Evolutionary conservation across 202 grass and related monocot species (phyloP).

Genomic region (Musa balbisiana): DNA sequence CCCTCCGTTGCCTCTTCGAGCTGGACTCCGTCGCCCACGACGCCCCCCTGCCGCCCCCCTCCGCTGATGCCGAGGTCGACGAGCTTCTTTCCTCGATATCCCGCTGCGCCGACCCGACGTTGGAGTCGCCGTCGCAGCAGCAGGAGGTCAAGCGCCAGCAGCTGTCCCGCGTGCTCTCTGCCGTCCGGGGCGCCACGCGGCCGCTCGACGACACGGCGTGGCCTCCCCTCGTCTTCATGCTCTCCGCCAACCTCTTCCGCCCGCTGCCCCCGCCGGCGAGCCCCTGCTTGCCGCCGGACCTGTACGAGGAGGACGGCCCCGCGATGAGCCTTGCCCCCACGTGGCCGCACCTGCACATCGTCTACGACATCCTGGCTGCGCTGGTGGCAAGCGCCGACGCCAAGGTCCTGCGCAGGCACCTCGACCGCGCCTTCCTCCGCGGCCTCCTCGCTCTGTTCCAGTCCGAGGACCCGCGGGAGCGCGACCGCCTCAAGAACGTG

Average conservation of each 20-base stretch:
- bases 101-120: constrained; percentile 30
- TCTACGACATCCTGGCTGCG: constrained; percentile 55
- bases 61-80: constrained; percentile 36
- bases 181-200: constrained; percentile 14
- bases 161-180: constrained; percentile 43
- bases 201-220: constrained; percentile 36
- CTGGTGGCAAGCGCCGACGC: constrained; percentile 25
- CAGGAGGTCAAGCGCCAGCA: constrained; percentile 41
- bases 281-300: constrained; percentile 21
- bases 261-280: constrained; percentile 41
- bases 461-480: constrained; percentile 84
- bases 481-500: constrained; percentile 46
- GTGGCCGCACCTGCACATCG: constrained; percentile 58
- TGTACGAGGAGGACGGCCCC: constrained; percentile 34
- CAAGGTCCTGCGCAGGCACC: constrained; percentile 38
- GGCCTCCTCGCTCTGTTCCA: constrained; percentile 40
- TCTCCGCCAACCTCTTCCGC: constrained; percentile 61
- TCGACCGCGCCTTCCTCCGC: constrained; percentile 49
- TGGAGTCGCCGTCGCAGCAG: constrained; percentile 23
- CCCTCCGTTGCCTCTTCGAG: constrained; percentile 61
- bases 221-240: constrained; percentile 46
- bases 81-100: constrained; percentile 48
- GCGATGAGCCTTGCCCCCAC: constrained; percentile 24
- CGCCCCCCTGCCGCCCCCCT: constrained; percentile 38
- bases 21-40: constrained; percentile 19